A percentile compares a stretch with the other conserved stretches of the same genome.
phyloP scores from a whole-genome alignment of 495 filamentous ascomycete species.

The Neurospora intermedia region DNA sequence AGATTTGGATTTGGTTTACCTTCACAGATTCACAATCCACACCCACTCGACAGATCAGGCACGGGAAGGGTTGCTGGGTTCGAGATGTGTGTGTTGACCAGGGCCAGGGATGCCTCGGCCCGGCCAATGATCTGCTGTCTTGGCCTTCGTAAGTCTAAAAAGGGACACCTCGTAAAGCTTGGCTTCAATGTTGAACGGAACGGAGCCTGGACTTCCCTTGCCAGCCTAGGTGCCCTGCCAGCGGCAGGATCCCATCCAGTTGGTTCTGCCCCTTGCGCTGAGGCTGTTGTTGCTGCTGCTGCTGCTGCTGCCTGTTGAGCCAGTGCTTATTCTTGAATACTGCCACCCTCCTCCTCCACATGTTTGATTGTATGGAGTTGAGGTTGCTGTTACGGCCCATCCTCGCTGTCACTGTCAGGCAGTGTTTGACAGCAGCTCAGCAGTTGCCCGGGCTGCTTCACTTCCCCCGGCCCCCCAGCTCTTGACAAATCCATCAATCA shows the following conservation, averaged over 20 bases:
- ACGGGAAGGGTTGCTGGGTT: not conserved
- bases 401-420: not conserved
- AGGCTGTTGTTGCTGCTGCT: not conserved
- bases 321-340: too few species aligned
- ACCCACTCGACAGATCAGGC: not conserved
- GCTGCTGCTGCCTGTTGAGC: not conserved
- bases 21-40: not conserved
- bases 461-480: not conserved
- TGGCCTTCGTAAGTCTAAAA: not conserved
- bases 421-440: not conserved
- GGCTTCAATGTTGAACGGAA: not conserved
- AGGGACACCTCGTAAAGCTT: not conserved
- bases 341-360: too few species aligned
- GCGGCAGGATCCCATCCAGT: not conserved
- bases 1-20: not conserved
- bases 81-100: not conserved
- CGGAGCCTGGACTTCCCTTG: not conserved
- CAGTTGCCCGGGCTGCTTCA: not conserved
- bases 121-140: not conserved
- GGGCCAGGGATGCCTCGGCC: not conserved
- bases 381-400: not conserved
- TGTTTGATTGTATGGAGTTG: too few species aligned
- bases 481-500: not conserved
- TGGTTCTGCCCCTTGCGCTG: not conserved
- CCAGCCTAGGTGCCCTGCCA: not conserved